Percentiles rank a stretch among this genome's conserved stretches.
Evolutionary conservation across 2,329 filamentous ascomycete species (phyloP).

Genomic region (Gaeumannomyces sp.): DNA sequence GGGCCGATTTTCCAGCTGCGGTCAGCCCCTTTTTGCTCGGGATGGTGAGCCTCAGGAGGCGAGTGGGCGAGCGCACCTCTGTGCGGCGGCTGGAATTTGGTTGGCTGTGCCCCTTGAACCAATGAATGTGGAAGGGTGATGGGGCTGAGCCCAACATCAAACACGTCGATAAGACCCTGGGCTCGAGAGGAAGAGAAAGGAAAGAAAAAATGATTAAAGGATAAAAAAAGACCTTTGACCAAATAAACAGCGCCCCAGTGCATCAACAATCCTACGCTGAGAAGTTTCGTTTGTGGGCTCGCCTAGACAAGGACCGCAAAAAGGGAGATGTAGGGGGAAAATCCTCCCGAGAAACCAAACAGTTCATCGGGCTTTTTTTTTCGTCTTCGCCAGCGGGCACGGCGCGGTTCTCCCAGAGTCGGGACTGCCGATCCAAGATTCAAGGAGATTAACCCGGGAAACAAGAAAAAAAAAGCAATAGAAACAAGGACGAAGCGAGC

Average conservation of each 20-base stretch:
- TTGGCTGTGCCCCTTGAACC: slow-evolving; percentile 8
- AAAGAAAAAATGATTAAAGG: not conserved
- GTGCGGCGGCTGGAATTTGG: slow-evolving; percentile 1
- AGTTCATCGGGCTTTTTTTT: not conserved
- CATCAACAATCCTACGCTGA: not conserved
- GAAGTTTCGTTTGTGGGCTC: not conserved
- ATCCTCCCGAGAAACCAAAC: slow-evolving; percentile 1
- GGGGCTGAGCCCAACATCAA: slow-evolving; percentile 19
- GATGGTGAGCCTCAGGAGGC: not conserved
- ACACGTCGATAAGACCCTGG: slow-evolving; percentile 14
- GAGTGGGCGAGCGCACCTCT: not conserved
- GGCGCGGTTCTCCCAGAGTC: too few relatives aligned
- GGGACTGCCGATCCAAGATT: not conserved
- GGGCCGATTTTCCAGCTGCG: not conserved
- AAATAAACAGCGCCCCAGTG: not conserved
- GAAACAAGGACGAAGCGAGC: not conserved
- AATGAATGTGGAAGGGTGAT: slow-evolving; percentile 8
- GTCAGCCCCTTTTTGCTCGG: not conserved
- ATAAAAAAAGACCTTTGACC: not conserved
- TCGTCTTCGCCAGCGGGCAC: not conserved
- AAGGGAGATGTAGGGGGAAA: not conserved
- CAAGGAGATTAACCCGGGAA: not conserved
- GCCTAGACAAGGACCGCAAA: not conserved
- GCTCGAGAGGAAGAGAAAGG: not conserved
- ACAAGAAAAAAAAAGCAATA: not conserved